Base-by-base conservation (phyloP, 2,329 filamentous ascomycete genomes). In the Plenodomus tracheiphilus region DNA sequence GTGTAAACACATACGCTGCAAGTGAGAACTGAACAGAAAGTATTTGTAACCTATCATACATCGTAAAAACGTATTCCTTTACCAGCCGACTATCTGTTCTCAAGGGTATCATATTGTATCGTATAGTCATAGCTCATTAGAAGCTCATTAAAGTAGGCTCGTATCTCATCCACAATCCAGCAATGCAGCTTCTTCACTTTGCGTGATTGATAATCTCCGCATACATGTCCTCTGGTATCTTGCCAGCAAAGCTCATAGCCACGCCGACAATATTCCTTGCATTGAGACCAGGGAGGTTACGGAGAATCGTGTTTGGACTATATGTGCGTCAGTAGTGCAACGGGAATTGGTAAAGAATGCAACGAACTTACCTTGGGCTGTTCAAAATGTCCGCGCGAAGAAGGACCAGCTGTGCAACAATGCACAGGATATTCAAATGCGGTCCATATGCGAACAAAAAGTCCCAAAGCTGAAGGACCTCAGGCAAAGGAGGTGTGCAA, bases 391-490 rank as follows among this genome's bases (percentile, higher is more conserved):
- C 85, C 47, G 92, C 87, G 50, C 92, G 81, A 75, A 97, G 90
- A 64, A 96, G 83, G 41, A 97, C 87, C 43, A 99, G 78, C 74
- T 99, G 94, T 13, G 93, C 93, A 15, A 97, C 94, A 56, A 99
- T 97, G 70, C 94, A 97, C 18, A 99, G 76, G 47, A 99, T 90
- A 66, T 99, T 99, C 53, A 99, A 74, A 71, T 99, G 94, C 30
- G 91, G 86, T 0, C 94, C 94, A 61, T 97, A 99, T 0, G 94
- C 93, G 66, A 99, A 96, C 18, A 99, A 75, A 62, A 99, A 99
- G 71, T 99, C 94, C 94, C 94, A 99, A 2, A 99, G 81, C 54
- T 89, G 84, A 46, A 99, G 75, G 0, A 99, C 94, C 74, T 99
- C 93, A 0, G 93, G 93, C 46, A 99, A 74, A 2, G 94, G 94